A percentile compares a stretch with the other conserved stretches of the same genome.
Evolutionary conservation across 306 rosid genomes (phyloP).

Genomic region (Erythrophleum fordii): DNA sequence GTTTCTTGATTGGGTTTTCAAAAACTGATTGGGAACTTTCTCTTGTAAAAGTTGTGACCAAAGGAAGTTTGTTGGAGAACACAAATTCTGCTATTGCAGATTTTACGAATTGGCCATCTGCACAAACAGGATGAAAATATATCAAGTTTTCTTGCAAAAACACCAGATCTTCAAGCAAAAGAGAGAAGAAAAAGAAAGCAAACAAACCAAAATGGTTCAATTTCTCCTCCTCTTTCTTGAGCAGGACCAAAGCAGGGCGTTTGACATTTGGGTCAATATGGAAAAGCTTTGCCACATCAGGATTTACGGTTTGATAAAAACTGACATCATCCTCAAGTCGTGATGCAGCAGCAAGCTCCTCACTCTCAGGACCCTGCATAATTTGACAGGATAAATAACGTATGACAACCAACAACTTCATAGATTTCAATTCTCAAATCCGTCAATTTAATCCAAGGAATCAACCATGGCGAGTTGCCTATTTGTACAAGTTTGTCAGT

Average conservation of each 20-base stretch:
- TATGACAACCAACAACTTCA: slow-evolving; percentile 24
- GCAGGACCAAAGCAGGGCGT: slow-evolving; percentile 84
- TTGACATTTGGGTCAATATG: slow-evolving; percentile 78
- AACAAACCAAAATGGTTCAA: slow-evolving; percentile 79
- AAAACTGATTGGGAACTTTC: slow-evolving; percentile 78
- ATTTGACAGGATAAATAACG: slow-evolving; percentile 2
- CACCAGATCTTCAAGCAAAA: not conserved
- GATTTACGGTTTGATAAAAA: slow-evolving; percentile 86
- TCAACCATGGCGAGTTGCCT: slow-evolving; percentile 6
- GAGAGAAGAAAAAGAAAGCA: slow-evolving; percentile 13
- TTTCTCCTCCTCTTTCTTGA: slow-evolving; percentile 92
- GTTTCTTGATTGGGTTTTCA: slow-evolving; percentile 90
- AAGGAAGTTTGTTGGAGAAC: slow-evolving; percentile 89
- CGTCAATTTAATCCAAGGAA: slow-evolving; percentile 26
- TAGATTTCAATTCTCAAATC: slow-evolving; percentile 24
- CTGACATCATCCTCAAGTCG: slow-evolving; percentile 87
- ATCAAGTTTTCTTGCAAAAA: slow-evolving; percentile 20
- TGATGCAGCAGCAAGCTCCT: slow-evolving; percentile 90
- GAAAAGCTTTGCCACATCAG: slow-evolving; percentile 91
- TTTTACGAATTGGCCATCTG: slow-evolving; percentile 82
- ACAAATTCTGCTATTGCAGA: slow-evolving; percentile 81
- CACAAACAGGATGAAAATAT: slow-evolving; percentile 38
- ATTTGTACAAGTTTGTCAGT: not conserved
- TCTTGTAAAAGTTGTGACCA: slow-evolving; percentile 75
- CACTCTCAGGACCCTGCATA: slow-evolving; percentile 87